Evolutionary conservation across 2,329 filamentous ascomycete genomes (phyloP).

Genomic region (Ceratocystis cacaofunesta): DNA sequence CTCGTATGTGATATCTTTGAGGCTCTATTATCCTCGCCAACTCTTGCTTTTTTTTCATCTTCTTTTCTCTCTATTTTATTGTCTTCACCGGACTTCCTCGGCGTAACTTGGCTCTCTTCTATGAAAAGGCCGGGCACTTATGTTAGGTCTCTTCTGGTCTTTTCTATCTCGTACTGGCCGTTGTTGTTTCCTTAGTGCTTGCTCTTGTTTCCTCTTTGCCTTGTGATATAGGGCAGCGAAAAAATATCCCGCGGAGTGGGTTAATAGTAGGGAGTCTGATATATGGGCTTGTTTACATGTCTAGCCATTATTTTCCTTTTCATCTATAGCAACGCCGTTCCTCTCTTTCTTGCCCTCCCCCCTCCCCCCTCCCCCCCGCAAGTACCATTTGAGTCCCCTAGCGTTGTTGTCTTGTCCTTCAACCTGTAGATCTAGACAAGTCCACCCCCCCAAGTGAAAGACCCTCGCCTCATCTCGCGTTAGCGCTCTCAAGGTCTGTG

Average conservation of each 20-base stretch:
- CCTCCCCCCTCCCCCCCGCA: background rate
- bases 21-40: background rate
- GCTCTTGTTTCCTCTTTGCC: background rate
- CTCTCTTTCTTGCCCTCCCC: background rate
- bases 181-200: background rate
- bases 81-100: background rate
- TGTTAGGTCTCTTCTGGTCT: background rate
- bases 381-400: background rate
- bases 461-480: no score
- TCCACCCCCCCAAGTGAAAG: background rate
- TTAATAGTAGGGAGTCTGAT: background rate
- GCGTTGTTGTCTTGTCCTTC: background rate
- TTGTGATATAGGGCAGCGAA: background rate
- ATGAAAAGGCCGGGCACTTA: constrained; percentile 3
- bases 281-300: background rate
- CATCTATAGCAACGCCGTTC: background rate
- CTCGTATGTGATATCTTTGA: background rate
- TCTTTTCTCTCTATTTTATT: background rate
- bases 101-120: background rate
- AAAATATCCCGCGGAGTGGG: background rate
- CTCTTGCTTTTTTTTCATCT: background rate
- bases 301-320: background rate
- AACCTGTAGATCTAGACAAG: background rate
- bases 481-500: background rate
- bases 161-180: background rate